A percentile compares a stretch with the other conserved stretches of the same genome.
These are phyloP conservation scores for Fusarium gaditjirri DNA, from an alignment of 2,329 filamentous ascomycete genomes.

Conservation along the genomic window DNA sequence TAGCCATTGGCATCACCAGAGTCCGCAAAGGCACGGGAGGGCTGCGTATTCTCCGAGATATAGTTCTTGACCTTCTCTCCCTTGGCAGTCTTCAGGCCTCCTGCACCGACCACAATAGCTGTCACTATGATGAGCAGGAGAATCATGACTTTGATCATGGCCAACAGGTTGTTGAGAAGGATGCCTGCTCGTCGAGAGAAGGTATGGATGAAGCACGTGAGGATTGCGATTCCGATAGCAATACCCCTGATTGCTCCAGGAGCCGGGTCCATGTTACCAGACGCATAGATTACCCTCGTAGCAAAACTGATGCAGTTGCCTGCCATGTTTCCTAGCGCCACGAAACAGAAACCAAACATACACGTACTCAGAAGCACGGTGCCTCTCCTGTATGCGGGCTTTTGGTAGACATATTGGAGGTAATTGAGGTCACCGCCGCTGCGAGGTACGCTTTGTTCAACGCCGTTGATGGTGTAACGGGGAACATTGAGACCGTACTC, in stretches of 20 bases:
- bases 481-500: conserved; percentile 61
- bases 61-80: conserved; percentile 36
- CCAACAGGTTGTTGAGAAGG: conserved; percentile 61
- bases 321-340: conserved; percentile 59
- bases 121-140: conserved; percentile 56
- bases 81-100: conserved; percentile 32
- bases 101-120: conserved; percentile 48
- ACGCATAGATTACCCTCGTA: conserved; percentile 52
- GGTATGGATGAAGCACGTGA: conserved; percentile 60
- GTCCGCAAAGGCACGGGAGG: conserved; percentile 39
- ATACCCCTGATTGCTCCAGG: conserved; percentile 56
- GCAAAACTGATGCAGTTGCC: conserved; percentile 61
- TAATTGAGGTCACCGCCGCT: conserved; percentile 61
- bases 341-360: conserved; percentile 57
- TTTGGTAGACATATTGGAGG: conserved; percentile 58
- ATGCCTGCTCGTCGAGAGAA: conserved; percentile 62
- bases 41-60: conserved; percentile 43
- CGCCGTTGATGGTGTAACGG: conserved; percentile 52
- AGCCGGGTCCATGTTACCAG: conserved; percentile 42
- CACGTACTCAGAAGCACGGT: conserved; percentile 55
- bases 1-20: conserved; percentile 47
- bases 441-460: conserved; percentile 55
- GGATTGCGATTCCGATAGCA: conserved; percentile 56
- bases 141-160: conserved; percentile 59
- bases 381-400: conserved; percentile 49